A percentile compares a stretch with the other conserved stretches of the same genome.
These are phyloP conservation scores for Plenodomus tracheiphilus DNA, from an alignment of 2,329 filamentous ascomycete species.

Conservation along the genomic window DNA sequence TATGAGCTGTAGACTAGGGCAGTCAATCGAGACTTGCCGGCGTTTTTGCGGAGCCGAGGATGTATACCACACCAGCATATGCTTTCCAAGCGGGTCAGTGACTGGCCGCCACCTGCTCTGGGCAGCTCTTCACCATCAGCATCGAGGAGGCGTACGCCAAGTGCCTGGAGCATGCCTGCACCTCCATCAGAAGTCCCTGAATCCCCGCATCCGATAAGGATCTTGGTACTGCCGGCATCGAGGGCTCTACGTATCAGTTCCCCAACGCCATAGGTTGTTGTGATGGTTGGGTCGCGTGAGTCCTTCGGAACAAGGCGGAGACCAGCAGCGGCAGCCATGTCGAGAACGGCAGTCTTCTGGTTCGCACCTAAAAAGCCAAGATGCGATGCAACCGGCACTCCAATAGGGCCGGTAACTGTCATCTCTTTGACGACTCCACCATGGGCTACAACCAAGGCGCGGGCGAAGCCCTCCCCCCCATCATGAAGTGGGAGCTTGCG, in stretches of 20 bases:
- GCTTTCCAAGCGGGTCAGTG: slow-evolving; percentile 42
- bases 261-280: slow-evolving; percentile 58
- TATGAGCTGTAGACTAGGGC: not conserved
- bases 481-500: slow-evolving; percentile 57
- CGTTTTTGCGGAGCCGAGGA: slow-evolving; percentile 35
- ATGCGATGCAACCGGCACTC: slow-evolving; percentile 48
- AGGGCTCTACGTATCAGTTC: slow-evolving; percentile 54
- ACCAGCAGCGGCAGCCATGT: slow-evolving; percentile 59
- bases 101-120: slow-evolving; percentile 47
- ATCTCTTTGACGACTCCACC: slow-evolving; percentile 45
- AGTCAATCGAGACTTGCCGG: slow-evolving; percentile 15
- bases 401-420: slow-evolving; percentile 52
- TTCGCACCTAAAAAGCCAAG: slow-evolving; percentile 50
- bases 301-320: slow-evolving; percentile 53
- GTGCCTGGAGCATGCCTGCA: slow-evolving; percentile 58
- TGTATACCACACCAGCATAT: slow-evolving; percentile 50
- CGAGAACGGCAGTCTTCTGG: slow-evolving; percentile 52
- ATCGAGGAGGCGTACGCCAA: slow-evolving; percentile 53
- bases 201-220: slow-evolving; percentile 58
- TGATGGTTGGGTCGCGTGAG: slow-evolving; percentile 52
- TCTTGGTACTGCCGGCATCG: slow-evolving; percentile 50
- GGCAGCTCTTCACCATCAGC: slow-evolving; percentile 44
- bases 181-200: slow-evolving; percentile 60
- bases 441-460: slow-evolving; percentile 51
- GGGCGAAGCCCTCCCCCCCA: slow-evolving; percentile 58